Percentiles rank a stretch among this genome's conserved stretches.
Conservation (phyloP, 345 rosid genomes). For the Populus deltoides region DNA sequence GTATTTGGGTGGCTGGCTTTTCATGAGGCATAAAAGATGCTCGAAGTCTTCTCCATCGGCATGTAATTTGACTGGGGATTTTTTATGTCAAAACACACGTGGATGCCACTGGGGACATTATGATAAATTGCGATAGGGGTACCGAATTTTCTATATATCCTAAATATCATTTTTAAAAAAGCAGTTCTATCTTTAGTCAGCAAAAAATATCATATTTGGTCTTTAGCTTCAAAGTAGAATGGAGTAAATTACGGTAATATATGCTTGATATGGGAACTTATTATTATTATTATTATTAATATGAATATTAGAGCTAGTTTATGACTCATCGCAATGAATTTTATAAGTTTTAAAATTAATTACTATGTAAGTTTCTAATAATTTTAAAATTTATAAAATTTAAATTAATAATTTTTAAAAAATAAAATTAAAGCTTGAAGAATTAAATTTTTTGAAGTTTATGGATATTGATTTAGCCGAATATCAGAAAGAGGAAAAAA, state of each 20-base stretch:
- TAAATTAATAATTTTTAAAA: too few relatives aligned
- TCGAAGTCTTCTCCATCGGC: not conserved
- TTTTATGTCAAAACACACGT: not conserved
- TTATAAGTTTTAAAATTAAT: too few relatives aligned
- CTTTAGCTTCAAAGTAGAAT: not conserved
- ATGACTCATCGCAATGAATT: too few relatives aligned
- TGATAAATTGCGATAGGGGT: not conserved
- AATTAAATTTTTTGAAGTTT: not conserved
- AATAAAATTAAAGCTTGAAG: rapidly evolving
- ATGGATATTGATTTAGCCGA: not conserved
- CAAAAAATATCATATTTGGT: too few relatives aligned
- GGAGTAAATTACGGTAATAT: not conserved
- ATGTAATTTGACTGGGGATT: not conserved
- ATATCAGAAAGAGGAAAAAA: not conserved
- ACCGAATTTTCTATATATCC: not conserved
- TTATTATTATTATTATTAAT: too few relatives aligned
- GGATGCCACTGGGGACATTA: not conserved
- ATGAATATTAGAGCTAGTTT: too few relatives aligned
- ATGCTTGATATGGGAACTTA: not conserved
- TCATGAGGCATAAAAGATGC: not conserved
- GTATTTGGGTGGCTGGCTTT: not conserved
- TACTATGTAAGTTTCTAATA: rapidly evolving
- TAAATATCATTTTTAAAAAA: not conserved
- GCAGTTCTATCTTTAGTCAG: not conserved
- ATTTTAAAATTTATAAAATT: too few relatives aligned